phyloP scores from a whole-genome alignment of 768 basidiomycete genomes.

The Leccinum incarnatum region DNA sequence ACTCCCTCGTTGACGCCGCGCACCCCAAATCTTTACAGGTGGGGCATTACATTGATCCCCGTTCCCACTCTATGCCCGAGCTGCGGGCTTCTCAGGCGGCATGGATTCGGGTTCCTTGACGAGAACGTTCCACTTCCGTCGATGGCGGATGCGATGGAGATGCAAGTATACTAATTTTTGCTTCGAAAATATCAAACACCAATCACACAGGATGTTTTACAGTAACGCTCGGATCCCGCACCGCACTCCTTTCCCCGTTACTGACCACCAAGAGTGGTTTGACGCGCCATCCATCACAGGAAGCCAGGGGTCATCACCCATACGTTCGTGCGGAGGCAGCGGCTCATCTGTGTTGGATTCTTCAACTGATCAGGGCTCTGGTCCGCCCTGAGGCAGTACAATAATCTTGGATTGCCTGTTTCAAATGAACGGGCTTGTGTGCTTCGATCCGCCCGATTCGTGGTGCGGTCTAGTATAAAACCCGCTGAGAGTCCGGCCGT shows the following conservation, averaged over 20 bases:
- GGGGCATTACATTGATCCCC: constrained; percentile 13
- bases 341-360: constrained; percentile 3
- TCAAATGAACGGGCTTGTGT: constrained; percentile 4
- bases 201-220: background rate
- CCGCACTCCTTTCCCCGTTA: background rate
- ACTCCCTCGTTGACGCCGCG: constrained; percentile 4
- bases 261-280: background rate
- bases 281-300: background rate
- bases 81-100: constrained; percentile 7
- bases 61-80: constrained; percentile 20
- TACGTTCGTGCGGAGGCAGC: background rate
- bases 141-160: constrained; percentile 27
- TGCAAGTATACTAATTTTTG: constrained; percentile 1
- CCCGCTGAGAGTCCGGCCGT: constrained; percentile 6
- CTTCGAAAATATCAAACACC: constrained; percentile 1
- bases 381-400: constrained; percentile 4
- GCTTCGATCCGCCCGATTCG: constrained; percentile 9
- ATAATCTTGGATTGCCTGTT: background rate
- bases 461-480: constrained; percentile 10
- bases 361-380: background rate
- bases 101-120: constrained; percentile 11
- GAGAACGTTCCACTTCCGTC: constrained; percentile 17
- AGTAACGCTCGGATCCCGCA: background rate
- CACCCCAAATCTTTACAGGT: constrained; percentile 1
- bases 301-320: background rate